Percentiles rank a stretch among this genome's conserved stretches.
These are phyloP conservation scores for Centaurea solstitialis DNA, from an alignment of 129 eudicot genomes.

Conservation along the genomic window DNA sequence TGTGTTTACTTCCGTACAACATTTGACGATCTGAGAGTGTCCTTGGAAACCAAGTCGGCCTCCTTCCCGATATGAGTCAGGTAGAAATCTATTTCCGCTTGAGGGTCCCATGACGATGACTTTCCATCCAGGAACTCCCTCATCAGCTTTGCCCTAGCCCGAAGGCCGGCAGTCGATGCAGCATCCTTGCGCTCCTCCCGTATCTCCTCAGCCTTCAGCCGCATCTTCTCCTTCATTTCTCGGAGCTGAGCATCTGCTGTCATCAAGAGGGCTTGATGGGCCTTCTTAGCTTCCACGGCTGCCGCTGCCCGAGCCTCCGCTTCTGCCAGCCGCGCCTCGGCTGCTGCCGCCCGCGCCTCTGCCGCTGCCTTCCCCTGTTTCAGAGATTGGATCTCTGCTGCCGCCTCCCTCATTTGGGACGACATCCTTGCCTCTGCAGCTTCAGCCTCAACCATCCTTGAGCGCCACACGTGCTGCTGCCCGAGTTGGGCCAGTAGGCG, in stretches of 20 bases:
- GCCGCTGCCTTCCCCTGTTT: neutral
- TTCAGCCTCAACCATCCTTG: neutral
- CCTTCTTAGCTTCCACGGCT: neutral
- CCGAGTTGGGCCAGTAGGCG: neutral
- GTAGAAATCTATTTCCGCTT: neutral
- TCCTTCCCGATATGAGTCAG: neutral
- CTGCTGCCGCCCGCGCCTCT: no score
- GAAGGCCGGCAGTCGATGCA: neutral
- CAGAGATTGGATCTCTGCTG: no score
- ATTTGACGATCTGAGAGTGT: neutral
- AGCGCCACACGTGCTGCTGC: neutral
- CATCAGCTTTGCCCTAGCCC: neutral
- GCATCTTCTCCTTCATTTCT: neutral
- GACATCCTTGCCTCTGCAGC: neutral
- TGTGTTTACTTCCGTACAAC: no score
- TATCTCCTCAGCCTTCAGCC: neutral
- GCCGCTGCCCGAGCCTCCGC: neutral
- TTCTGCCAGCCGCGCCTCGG: neutral
- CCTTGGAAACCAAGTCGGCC: neutral
- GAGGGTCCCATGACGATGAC: neutral
- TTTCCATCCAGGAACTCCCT: neutral
- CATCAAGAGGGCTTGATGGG: neutral
- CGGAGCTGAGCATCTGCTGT: neutral
- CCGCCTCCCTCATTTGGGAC: no score
- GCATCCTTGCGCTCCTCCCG: neutral